Base-by-base conservation (phyloP, 768 basidiomycete species). In the Baorangia bicolor region DNA sequence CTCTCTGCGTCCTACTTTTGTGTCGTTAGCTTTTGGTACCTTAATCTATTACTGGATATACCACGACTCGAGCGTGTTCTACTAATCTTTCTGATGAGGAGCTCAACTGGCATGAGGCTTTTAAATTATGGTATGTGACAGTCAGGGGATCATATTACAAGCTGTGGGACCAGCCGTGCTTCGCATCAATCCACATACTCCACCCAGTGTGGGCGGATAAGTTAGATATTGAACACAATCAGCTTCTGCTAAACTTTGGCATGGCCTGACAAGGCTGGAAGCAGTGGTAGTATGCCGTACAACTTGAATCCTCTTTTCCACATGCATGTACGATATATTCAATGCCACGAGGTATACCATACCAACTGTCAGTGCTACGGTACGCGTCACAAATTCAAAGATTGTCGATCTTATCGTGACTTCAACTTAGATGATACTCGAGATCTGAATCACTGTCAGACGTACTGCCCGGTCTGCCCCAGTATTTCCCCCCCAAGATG, bases 21-120 rank as follows among this genome's bases (percentile, higher is more conserved):
- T 60, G 54, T 60, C 49, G 48, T 51, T 50, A 54, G 55, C 44
- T 27, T 44, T 49, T 43, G 46, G 56, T 61, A 38, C 54, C 55
- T 60, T 58, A 61, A 61, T 68, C 51, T 66, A 60, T 40, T 52
- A 40, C 52, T 61, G 59, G 58, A 64, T 67, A 64, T 57, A 61
- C 55, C 53, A 44, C 51, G 59, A 49, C 54, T 49, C 20, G 59
- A 52, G 46, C 49, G 38, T 54, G 55, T 51, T 57, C 41, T 45
- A 30, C 40, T 18, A 16, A 51, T 45, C 43, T 49, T 53, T 64
- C 53, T 56, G 56, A 58, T 50, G 49, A 50, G 12, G 20, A 56
- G 20, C 31, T 46, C 50, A 43, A 40, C 43, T 4, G 41, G 42
- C 58, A 61, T 25, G 58, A 48, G 57, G 61, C 51, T 30, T 45